Evolutionary conservation across 805 yeast species (phyloP).

Genomic region (Teunomyces kruisii): DNA sequence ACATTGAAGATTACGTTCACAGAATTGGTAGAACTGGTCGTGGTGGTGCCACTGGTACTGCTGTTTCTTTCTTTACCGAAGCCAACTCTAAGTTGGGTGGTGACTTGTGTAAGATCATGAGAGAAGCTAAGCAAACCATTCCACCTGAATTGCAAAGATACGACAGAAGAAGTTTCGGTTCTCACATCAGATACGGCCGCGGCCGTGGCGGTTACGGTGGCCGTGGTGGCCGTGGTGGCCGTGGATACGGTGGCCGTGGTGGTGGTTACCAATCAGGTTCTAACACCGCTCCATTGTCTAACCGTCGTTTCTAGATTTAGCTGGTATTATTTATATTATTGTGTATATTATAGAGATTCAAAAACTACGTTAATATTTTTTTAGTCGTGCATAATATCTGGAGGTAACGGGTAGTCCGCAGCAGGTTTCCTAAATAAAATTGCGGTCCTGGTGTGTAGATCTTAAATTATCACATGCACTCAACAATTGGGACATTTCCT

Average conservation of each 20-base stretch:
- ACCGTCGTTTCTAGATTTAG: conserved; percentile 39
- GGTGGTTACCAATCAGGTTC: conserved; percentile 47
- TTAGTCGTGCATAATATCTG: neutral
- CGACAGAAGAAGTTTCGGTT: conserved; percentile 64
- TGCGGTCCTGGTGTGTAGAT: neutral
- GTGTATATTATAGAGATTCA: conserved; percentile 5
- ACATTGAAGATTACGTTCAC: conserved; percentile 97
- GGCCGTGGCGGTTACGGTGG: conserved; percentile 62
- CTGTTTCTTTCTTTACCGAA: conserved; percentile 89
- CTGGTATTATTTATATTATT: conserved; percentile 2
- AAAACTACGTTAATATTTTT: neutral
- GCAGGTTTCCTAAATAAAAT: neutral
- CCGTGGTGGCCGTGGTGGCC: conserved; percentile 50
- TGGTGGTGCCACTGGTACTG: conserved; percentile 96
- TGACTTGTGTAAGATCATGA: conserved; percentile 83
- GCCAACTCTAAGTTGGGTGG: conserved; percentile 86
- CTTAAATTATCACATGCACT: conserved; percentile 1
- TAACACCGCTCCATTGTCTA: conserved; percentile 47
- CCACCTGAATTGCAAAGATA: conserved; percentile 77
- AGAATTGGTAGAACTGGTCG: conserved; percentile 99
- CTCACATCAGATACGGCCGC: conserved; percentile 48
- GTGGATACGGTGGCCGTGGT: conserved; percentile 50
- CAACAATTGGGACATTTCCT: conserved; percentile 1
- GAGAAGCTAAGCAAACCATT: conserved; percentile 91
- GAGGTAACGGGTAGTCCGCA: too few relatives aligned